Evolutionary conservation across 2,329 filamentous ascomycete species (phyloP).

Genomic region (Stagonosporopsis rhizophila): DNA sequence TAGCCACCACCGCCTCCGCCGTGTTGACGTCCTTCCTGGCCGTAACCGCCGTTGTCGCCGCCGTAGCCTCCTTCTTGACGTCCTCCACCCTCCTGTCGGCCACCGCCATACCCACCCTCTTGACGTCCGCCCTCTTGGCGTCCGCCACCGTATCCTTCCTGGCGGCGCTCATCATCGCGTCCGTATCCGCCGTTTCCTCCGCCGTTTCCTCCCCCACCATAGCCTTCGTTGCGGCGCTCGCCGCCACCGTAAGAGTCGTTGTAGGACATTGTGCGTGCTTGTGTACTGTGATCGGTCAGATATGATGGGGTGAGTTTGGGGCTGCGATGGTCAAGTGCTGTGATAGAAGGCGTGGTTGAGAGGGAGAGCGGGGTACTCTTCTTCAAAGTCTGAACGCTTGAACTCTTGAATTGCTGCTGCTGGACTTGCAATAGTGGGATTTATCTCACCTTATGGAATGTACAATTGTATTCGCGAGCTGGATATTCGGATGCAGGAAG

Average conservation of each 20-base stretch:
- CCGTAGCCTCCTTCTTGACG: conserved; percentile 14
- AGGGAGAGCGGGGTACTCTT: background rate
- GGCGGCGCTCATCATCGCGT: conserved; percentile 24
- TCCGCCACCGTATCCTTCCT: conserved; percentile 15
- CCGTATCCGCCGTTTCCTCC: conserved; percentile 25
- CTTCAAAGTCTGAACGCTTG: background rate
- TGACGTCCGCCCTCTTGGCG: conserved; percentile 19
- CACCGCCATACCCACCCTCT: conserved; percentile 5
- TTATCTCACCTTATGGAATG: background rate
- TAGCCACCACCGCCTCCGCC: background rate
- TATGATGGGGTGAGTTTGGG: no score
- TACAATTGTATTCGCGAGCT: background rate
- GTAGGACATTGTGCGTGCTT: conserved; percentile 30
- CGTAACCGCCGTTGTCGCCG: conserved; percentile 21
- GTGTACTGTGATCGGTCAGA: no score
- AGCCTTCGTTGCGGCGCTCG: conserved; percentile 25
- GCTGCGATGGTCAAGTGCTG: background rate
- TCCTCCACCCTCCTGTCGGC: conserved; percentile 15
- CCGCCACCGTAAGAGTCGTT: conserved; percentile 31
- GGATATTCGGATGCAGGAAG: background rate
- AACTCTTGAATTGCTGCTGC: background rate
- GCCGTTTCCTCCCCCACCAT: conserved; percentile 23
- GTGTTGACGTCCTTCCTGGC: conserved; percentile 23
- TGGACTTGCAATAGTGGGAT: background rate
- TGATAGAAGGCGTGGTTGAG: background rate